A percentile compares a stretch with the other conserved stretches of the same genome.
Conservation (phyloP, 768 basidiomycete species). For the Lactarius hengduanensis region DNA sequence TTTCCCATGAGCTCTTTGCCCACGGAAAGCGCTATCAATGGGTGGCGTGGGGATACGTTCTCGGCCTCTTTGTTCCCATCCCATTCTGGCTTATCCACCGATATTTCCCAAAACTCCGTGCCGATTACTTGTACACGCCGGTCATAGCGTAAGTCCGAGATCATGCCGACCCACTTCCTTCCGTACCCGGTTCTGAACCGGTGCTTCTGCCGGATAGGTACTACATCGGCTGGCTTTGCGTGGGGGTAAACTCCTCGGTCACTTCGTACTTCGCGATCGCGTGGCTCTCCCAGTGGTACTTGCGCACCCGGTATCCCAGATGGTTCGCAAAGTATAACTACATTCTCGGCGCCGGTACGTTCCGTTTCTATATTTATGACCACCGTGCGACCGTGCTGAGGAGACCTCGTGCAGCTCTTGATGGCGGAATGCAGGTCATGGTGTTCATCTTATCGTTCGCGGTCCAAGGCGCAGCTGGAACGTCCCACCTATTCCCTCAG, state of each 20-base stretch:
- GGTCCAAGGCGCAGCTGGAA: slow-evolving; percentile 48
- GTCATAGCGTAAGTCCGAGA: slow-evolving; percentile 39
- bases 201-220: slow-evolving; percentile 34
- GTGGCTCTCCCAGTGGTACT: slow-evolving; percentile 48
- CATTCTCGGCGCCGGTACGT: slow-evolving; percentile 38
- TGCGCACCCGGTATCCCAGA: slow-evolving; percentile 37
- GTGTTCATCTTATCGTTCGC: slow-evolving; percentile 35
- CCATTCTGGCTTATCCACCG: slow-evolving; percentile 52
- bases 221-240: slow-evolving; percentile 50
- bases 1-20: slow-evolving; percentile 27
- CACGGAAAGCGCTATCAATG: slow-evolving; percentile 41
- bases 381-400: not conserved
- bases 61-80: slow-evolving; percentile 51
- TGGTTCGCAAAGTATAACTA: slow-evolving; percentile 46
- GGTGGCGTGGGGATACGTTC: slow-evolving; percentile 47
- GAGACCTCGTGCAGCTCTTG: slow-evolving; percentile 33
- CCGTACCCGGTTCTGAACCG: not conserved
- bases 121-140: slow-evolving; percentile 50
- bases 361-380: not conserved
- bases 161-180: slow-evolving; percentile 5
- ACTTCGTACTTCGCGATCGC: slow-evolving; percentile 44
- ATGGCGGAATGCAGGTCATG: slow-evolving; percentile 53
- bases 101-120: slow-evolving; percentile 44
- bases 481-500: slow-evolving; percentile 48
- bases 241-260: slow-evolving; percentile 51